Conservation (phyloP, 129 eudicot genomes). For the Glebionis coronaria region DNA sequence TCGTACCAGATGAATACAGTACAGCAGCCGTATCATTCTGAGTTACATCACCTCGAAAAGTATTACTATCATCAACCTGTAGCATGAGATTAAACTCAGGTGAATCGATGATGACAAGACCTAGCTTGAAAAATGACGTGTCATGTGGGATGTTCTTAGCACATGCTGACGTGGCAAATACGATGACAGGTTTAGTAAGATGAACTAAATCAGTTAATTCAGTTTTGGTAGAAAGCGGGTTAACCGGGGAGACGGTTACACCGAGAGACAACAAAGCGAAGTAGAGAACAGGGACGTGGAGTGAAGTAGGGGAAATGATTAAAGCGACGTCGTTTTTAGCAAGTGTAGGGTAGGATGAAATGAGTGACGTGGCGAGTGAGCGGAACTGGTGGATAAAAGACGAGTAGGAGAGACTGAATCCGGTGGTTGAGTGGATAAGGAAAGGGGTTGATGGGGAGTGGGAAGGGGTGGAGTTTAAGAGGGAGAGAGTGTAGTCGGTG, state of each 20-base stretch:
- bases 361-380: conserved; percentile 51
- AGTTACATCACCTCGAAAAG: no score
- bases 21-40: conserved; percentile 77
- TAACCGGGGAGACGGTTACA: conserved; percentile 68
- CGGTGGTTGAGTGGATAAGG: conserved; percentile 59
- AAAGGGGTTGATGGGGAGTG: conserved; percentile 39
- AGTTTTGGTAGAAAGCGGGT: conserved; percentile 63
- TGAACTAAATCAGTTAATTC: conserved; percentile 65
- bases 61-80: no score
- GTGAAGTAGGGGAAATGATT: conserved; percentile 57
- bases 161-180: conserved; percentile 48
- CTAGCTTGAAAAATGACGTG: conserved; percentile 34
- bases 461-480: conserved; percentile 43
- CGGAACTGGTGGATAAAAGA: conserved; percentile 49
- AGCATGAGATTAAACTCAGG: conserved; percentile 43
- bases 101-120: conserved; percentile 49
- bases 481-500: conserved; percentile 44
- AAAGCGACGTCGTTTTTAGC: conserved; percentile 55
- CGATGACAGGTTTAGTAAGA: conserved; percentile 49
- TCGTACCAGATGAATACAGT: conserved; percentile 88
- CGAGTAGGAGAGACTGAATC: conserved; percentile 43
- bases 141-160: conserved; percentile 25
- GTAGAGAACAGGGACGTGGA: conserved; percentile 66
- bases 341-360: conserved; percentile 37
- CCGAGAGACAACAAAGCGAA: conserved; percentile 73